Base-by-base conservation (phyloP, 129 eudicot species). In the Kitagawia praeruptora region DNA sequence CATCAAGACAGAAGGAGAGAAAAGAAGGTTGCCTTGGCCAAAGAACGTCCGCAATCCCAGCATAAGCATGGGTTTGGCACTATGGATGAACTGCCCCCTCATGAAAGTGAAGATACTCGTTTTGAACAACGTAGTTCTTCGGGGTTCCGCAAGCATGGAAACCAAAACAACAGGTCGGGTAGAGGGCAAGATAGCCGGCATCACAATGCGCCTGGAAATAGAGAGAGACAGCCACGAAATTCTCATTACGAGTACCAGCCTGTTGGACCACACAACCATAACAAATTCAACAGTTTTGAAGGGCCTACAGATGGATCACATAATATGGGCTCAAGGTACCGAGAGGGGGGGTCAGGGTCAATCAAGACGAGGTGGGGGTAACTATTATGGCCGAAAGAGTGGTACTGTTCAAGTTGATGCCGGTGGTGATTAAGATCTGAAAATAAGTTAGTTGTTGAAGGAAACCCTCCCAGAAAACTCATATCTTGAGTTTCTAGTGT, bases 221-320 rank as follows among this genome's bases (percentile, higher is more conserved):
- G 90, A 25, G 98, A 91, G 38, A 88, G 87, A 42, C 93, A 75
- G 72, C 80, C 89, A 85, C 89, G 88, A 40, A 90, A 86, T 83
- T 64, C 78, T 72, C 97, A 92, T 67, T 92, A 84, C 28, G 97
- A 92, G 83, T 92, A 95, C 85, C 97, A 90, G 87, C 94, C 99
- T 28, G 96, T 92, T 61, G 99, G 94, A 70, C 81, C 87, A 2
- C 76, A 80, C 76, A 88, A 85, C 79, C 83, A 74, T 71, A 82
- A 48, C 80, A 86, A 81, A 78, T 38, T 80, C 6, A 83, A 75
- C 58, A 85, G 79, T 46, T 61, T 56, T 66, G 92, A 85, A 77
- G 90, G 83, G 76, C 81, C 84, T 70, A 80, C 46, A 38, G 96
- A 88, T 25, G 86, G 79, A 4, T 79, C 87, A 80, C 84, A 83